Evolutionary conservation across 1,139 yeast species (phyloP), one percentile per base, ranked within the genome.

Genomic region (Scheffersomyces quercinus): DNA sequence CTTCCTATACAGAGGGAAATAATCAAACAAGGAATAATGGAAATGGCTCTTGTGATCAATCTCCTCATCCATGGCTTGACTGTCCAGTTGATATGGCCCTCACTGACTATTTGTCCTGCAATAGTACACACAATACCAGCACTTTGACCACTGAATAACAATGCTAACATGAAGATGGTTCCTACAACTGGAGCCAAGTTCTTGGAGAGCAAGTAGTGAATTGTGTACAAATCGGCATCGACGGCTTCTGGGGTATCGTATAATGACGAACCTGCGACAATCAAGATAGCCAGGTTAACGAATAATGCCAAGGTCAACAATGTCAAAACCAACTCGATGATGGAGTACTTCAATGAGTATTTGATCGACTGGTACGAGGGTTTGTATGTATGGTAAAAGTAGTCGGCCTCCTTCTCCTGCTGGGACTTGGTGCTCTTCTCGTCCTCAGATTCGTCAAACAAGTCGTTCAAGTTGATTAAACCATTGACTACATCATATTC

Each of bases 41-140:
- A 88, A 30, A 86, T 77, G 3, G 82, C 75, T 57, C 95, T 71
- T 0, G 93, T 86, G n/a, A 82, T 60, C 9, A 86, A 67, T 52
- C 95, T 71, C 61, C 93, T 77, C n/a, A 82, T 56, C 67, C 87
- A 79, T 2, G 93, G 91, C 38, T 79, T 70, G 28, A 85, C 54
- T 0, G 81, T 73, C 95, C 93, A 86, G 49, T 85, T 79, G 38
- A 86, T 67, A 55, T 85, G 86, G 0, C 95, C 95, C 60, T 86
- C 95, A 43, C 88, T 81, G 9, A 86, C 85, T 62, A 86, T 82
- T 63, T 86, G 91, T 2, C 93, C 93, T 1, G 91, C 83, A 75
- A 86, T 76, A 1, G 95, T 86, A 61, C 93, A 85, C 2, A 85
- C 89, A 15, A 86, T 82, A 28, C 93, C 93, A 1, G 93, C 93